phyloP scores from a whole-genome alignment of 2,329 filamentous ascomycete genomes.

The Zymoseptoria crescenta region DNA sequence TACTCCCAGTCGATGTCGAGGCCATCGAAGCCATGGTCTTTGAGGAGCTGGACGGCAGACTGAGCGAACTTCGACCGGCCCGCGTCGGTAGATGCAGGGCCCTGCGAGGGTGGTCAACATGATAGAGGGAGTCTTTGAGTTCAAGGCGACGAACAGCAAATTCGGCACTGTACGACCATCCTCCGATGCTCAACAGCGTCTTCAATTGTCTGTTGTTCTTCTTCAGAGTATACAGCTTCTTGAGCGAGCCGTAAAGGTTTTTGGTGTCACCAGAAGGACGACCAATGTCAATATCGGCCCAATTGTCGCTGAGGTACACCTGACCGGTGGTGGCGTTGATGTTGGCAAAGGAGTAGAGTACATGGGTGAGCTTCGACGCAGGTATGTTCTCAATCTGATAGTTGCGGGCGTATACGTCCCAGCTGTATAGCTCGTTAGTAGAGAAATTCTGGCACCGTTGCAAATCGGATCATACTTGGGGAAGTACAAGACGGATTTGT shows the following conservation, averaged over 20 bases:
- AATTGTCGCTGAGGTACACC: conserved; percentile 62
- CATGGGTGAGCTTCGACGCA: conserved; percentile 70
- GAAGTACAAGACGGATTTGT: background rate
- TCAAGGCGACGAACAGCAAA: conserved; percentile 44
- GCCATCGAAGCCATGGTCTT: conserved; percentile 59
- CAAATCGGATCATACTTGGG: background rate
- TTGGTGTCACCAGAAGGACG: conserved; percentile 55
- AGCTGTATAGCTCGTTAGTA: conserved; percentile 2
- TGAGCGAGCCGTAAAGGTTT: conserved; percentile 68
- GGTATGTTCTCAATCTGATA: conserved; percentile 75
- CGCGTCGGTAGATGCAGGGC: conserved; percentile 52
- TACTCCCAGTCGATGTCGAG: conserved; percentile 44
- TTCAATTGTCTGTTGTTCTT: conserved; percentile 68
- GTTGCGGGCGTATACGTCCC: conserved; percentile 60
- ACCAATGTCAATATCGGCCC: conserved; percentile 58
- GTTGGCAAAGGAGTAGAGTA: conserved; percentile 90
- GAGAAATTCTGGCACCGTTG: too few relatives aligned
- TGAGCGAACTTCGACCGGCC: conserved; percentile 60
- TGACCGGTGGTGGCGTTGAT: conserved; percentile 69
- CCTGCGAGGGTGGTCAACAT: conserved; percentile 5
- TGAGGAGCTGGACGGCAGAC: conserved; percentile 64
- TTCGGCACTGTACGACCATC: conserved; percentile 72
- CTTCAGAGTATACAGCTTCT: conserved; percentile 68
- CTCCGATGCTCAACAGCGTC: conserved; percentile 71
- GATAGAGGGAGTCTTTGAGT: too few relatives aligned